Evolutionary conservation across 345 rosid species (phyloP).

Genomic region (Stellera chamaejasme): DNA sequence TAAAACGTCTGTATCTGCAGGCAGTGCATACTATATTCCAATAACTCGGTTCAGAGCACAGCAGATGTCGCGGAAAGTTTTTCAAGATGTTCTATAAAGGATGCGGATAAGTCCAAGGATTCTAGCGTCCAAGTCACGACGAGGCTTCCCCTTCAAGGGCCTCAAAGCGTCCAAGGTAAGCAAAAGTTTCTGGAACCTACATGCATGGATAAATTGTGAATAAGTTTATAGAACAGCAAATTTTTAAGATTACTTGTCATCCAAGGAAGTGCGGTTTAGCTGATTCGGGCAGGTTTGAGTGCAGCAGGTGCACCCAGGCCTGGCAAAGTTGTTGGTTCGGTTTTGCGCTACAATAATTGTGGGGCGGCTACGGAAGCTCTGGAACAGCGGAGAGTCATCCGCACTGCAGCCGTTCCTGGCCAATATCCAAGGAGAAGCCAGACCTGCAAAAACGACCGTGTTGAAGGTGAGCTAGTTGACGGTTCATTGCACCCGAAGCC

Average conservation of each 20-base stretch:
- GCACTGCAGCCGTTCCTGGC: slow-evolving; percentile 49
- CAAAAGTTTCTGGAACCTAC: neutral
- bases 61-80: slow-evolving; percentile 57
- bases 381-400: slow-evolving; percentile 64
- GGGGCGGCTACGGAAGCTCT: slow-evolving; percentile 62
- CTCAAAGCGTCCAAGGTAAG: slow-evolving; percentile 62
- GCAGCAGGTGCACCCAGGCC: slow-evolving; percentile 73
- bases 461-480: slow-evolving; percentile 56
- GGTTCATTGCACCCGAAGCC: slow-evolving; percentile 68
- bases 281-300: neutral
- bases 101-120: slow-evolving; percentile 54
- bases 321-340: slow-evolving; percentile 81
- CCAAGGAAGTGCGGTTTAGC: no score
- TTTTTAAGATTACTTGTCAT: no score
- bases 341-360: slow-evolving; percentile 75
- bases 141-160: slow-evolving; percentile 73
- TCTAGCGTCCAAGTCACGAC: slow-evolving; percentile 48
- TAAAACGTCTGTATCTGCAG: slow-evolving; percentile 27
- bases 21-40: slow-evolving; percentile 68
- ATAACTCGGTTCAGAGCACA: slow-evolving; percentile 48
- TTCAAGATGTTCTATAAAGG: slow-evolving; percentile 81
- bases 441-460: slow-evolving; percentile 53
- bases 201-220: no score
- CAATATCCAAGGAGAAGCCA: slow-evolving; percentile 72
- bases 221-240: no score